Evolutionary conservation across 169 alveolate species (phyloP), one percentile per base, ranked within the genome.

Genomic region (Plasmodium yoelii): DNA sequence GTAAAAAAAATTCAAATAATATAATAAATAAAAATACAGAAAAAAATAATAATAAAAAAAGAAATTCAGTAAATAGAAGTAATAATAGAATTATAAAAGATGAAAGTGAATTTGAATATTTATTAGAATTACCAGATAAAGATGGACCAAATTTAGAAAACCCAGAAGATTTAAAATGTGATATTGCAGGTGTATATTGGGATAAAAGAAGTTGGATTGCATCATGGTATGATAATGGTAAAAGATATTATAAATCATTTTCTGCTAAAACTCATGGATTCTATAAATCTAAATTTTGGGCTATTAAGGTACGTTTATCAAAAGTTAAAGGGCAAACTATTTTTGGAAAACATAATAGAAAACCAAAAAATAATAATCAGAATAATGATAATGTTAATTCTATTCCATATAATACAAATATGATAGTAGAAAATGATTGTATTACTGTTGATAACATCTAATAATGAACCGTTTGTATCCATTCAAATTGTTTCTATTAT

Each of bases 201-300:
- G 97, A 94, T 90, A 95, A 94, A 70, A 89, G 97, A 44, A 93
- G 96, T 34, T 95, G 97, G 97, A 95, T 95, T 49, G 97, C 97
- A 6, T 95, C 97, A 3, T 95, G 97, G 97, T 95, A 95, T 69
- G 94, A 90, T 13, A 91, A 92, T 53, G 97, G 97, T 0, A 88
- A 82, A 55, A 73, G 97, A 12, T 92, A 87, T 80, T 95, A 95
- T 72, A 94, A 91, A 59, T 93, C 96, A 0, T 95, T 94, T 69
- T 93, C 96, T 5, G 97, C 97, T 12, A 93, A 90, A 71, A 91
- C 95, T 57, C 97, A 95, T 86, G 97, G 97, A 2, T 95, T 95
- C 59, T 94, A 94, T 84, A 93, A 87, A 82, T 82, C 96, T 2
- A 95, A 95, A 61, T 95, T 92, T 80, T 95, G 93, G 88, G 97